These are phyloP conservation scores for Suhomyces canberraensis DNA, from an alignment of 805 yeast genomes.

Conservation along the genomic window DNA sequence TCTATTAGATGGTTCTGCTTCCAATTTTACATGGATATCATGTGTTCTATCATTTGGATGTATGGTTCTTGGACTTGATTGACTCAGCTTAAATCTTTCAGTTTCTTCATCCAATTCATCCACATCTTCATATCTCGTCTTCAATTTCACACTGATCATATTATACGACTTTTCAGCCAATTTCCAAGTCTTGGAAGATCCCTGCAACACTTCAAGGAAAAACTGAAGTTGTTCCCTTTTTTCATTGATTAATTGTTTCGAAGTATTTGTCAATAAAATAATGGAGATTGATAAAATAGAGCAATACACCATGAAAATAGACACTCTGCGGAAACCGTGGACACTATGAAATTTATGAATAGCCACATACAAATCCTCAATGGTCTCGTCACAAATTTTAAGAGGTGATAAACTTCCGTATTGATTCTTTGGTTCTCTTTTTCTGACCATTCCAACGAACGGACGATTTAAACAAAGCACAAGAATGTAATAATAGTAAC, in stretches of 20 bases:
- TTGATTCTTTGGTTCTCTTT: conserved; percentile 9
- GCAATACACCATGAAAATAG: conserved; percentile 47
- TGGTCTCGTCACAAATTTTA: conserved; percentile 35
- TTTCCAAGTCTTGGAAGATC: conserved; percentile 46
- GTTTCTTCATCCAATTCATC: background rate
- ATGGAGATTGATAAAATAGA: conserved; percentile 45
- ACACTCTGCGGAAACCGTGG: conserved; percentile 41
- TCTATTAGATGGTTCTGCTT: background rate
- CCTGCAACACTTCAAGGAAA: conserved; percentile 39
- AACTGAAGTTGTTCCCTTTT: conserved; percentile 30
- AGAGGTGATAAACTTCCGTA: conserved; percentile 25
- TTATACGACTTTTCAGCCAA: conserved; percentile 45
- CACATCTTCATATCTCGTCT: conserved; percentile 8
- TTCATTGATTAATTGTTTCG: conserved; percentile 21
- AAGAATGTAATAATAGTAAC: conserved; percentile 57
- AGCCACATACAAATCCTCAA: conserved; percentile 40
- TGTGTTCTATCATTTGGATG: background rate
- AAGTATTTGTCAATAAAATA: conserved; percentile 32
- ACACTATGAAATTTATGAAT: conserved; percentile 33
- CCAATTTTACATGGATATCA: background rate
- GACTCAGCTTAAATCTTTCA: background rate
- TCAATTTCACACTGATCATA: conserved; percentile 36
- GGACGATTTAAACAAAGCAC: conserved; percentile 60
- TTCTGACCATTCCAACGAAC: conserved; percentile 42
- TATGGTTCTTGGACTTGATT: background rate